Evolutionary conservation across 352 stramenopile genomes (phyloP).

Genomic region (Pythium dissimile): DNA sequence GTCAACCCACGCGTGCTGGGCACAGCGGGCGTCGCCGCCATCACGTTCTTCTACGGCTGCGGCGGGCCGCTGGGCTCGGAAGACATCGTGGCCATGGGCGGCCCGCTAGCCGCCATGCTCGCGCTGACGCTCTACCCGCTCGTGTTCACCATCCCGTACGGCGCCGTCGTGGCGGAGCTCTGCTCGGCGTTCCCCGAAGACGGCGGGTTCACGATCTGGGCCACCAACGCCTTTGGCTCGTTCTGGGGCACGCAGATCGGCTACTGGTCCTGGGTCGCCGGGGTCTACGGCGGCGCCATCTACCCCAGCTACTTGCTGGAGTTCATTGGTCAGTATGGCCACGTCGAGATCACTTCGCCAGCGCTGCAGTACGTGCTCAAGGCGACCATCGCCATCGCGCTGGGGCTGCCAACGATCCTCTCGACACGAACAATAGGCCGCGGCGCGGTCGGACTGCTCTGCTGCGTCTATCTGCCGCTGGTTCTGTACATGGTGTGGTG

Average conservation of each 20-base stretch:
- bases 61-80: constrained; percentile 53
- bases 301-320: constrained; percentile 34
- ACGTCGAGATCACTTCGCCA: constrained; percentile 5
- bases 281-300: constrained; percentile 55
- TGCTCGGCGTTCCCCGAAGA: constrained; percentile 73
- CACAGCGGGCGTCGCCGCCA: constrained; percentile 35
- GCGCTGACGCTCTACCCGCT: constrained; percentile 58
- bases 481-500: constrained; percentile 42
- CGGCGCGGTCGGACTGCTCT: constrained; percentile 48
- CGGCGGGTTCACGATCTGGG: constrained; percentile 67
- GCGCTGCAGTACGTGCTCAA: constrained; percentile 21
- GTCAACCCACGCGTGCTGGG: constrained; percentile 33
- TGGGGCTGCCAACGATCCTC: constrained; percentile 25
- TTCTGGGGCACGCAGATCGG: constrained; percentile 81
- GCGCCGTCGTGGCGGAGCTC: constrained; percentile 58
- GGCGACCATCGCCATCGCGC: constrained; percentile 20
- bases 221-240: constrained; percentile 59
- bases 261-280: constrained; percentile 80
- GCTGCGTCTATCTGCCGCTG: constrained; percentile 84
- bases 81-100: constrained; percentile 42
- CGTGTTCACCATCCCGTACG: constrained; percentile 56
- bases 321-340: constrained; percentile 4
- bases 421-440: constrained; percentile 62
- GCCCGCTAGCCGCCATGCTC: constrained; percentile 52
- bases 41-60: constrained; percentile 50